Conservation (phyloP, 2,329 filamentous ascomycete species). For the Tolypocladium album region DNA sequence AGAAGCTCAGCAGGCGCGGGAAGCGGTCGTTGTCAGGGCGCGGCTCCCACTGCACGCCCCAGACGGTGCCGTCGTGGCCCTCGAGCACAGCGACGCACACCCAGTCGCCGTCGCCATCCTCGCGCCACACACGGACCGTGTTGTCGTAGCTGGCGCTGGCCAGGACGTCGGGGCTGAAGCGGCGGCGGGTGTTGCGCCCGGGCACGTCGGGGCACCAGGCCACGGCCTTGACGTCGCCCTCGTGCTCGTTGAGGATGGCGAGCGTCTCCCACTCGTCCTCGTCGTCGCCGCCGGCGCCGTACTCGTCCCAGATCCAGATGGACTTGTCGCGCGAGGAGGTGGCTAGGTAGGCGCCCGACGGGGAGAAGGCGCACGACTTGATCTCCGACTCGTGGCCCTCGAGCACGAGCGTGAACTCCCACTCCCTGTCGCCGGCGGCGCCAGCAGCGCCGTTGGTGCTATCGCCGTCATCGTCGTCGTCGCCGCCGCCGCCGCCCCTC, state of each 20-base stretch:
- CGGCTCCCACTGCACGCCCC: slow-evolving; percentile 69
- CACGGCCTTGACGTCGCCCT: slow-evolving; percentile 89
- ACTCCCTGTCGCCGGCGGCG: slow-evolving; percentile 60
- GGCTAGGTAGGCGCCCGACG: slow-evolving; percentile 68
- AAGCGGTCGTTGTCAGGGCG: slow-evolving; percentile 29
- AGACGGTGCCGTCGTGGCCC: slow-evolving; percentile 79
- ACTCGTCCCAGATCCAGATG: slow-evolving; percentile 97
- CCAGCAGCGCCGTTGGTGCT: slow-evolving; percentile 29
- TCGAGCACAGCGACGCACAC: slow-evolving; percentile 73
- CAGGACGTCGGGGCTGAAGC: slow-evolving; percentile 58
- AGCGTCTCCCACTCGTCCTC: slow-evolving; percentile 97
- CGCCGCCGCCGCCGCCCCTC: slow-evolving; percentile 41
- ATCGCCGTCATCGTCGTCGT: slow-evolving; percentile 12
- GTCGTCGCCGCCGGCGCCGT: slow-evolving; percentile 49
- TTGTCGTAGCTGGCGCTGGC: slow-evolving; percentile 93
- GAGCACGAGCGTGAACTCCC: slow-evolving; percentile 83
- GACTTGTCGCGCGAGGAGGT: slow-evolving; percentile 89
- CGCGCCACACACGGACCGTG: slow-evolving; percentile 77
- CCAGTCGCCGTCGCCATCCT: slow-evolving; percentile 87
- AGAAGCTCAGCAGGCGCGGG: slow-evolving; percentile 67
- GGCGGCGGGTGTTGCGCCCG: slow-evolving; percentile 31
- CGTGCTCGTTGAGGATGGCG: slow-evolving; percentile 87
- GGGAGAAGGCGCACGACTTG: slow-evolving; percentile 66
- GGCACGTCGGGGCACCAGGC: slow-evolving; percentile 73
- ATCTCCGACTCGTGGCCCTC: slow-evolving; percentile 95